Evolutionary conservation across 192 early-diverging fungal genomes (phyloP).

Genomic region (Haplosporangium gracile): DNA sequence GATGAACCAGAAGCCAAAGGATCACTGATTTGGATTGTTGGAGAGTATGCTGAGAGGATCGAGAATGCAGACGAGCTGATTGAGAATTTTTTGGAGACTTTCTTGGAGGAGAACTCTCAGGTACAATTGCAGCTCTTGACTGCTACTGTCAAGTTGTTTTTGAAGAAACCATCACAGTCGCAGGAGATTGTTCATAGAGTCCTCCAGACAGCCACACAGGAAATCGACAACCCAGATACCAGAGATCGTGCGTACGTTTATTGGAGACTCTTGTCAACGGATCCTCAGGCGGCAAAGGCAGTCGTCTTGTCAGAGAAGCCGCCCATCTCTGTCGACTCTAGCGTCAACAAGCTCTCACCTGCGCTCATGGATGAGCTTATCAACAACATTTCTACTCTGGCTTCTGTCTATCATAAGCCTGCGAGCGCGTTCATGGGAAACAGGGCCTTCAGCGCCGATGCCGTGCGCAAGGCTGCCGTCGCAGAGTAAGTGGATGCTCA

Average conservation of each 20-base stretch:
- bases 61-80: slow-evolving; percentile 87
- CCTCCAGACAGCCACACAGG: slow-evolving; percentile 89
- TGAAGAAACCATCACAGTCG: slow-evolving; percentile 88
- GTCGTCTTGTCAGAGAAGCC: slow-evolving; percentile 94
- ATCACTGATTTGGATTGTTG: slow-evolving; percentile 95
- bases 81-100: slow-evolving; percentile 82
- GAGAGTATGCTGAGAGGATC: slow-evolving; percentile 94
- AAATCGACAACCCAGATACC: slow-evolving; percentile 94
- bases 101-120: slow-evolving; percentile 86
- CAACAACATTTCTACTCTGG: slow-evolving; percentile 86
- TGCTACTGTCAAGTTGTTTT: slow-evolving; percentile 93
- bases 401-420: slow-evolving; percentile 97
- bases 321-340: slow-evolving; percentile 78
- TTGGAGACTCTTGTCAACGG: slow-evolving; percentile 95
- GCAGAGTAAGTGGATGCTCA: slow-evolving; percentile 43
- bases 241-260: slow-evolving; percentile 98
- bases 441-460: slow-evolving; percentile 70
- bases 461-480: slow-evolving; percentile 62
- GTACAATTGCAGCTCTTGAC: slow-evolving; percentile 95
- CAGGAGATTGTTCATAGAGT: slow-evolving; percentile 91
- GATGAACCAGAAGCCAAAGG: slow-evolving; percentile 94
- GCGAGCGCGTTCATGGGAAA: slow-evolving; percentile 81
- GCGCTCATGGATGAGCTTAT: slow-evolving; percentile 90
- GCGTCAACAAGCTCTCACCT: slow-evolving; percentile 68
- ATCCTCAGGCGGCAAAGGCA: slow-evolving; percentile 93